Evolutionary conservation across 129 eudicot species (phyloP).

Genomic region (Calendula officinalis): DNA sequence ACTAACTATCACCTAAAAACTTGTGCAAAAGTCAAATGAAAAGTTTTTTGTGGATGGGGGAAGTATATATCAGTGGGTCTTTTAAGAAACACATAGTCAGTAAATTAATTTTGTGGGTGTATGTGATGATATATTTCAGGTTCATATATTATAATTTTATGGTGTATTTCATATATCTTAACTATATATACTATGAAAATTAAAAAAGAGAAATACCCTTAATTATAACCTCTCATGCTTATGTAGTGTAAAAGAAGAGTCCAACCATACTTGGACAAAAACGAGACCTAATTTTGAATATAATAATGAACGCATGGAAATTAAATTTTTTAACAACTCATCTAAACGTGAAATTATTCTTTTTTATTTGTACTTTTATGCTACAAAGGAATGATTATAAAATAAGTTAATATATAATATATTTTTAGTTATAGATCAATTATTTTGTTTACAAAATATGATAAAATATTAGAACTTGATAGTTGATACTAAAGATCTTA

Average conservation of each 20-base stretch:
- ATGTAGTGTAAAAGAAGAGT: constrained; percentile 27
- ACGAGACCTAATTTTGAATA: constrained; percentile 2
- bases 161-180: too few species aligned
- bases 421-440: neutral
- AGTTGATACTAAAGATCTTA: constrained; percentile 2
- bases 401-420: neutral
- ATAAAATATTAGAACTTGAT: neutral
- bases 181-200: too few species aligned
- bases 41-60: too few species aligned
- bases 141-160: too few species aligned
- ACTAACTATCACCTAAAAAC: too few species aligned
- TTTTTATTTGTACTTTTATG: constrained; percentile 2
- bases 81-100: too few species aligned
- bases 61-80: too few species aligned
- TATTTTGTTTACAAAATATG: neutral
- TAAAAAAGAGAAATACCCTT: too few species aligned
- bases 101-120: too few species aligned
- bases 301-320: neutral
- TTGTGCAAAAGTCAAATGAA: too few species aligned
- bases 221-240: too few species aligned
- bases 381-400: neutral
- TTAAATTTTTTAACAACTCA: constrained; percentile 16
- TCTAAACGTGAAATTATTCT: constrained; percentile 26
- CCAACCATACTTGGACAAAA: constrained; percentile 24
- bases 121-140: too few species aligned